These are phyloP conservation scores for Xylaria longipes DNA, from an alignment of 495 filamentous ascomycete species.

Conservation along the genomic window DNA sequence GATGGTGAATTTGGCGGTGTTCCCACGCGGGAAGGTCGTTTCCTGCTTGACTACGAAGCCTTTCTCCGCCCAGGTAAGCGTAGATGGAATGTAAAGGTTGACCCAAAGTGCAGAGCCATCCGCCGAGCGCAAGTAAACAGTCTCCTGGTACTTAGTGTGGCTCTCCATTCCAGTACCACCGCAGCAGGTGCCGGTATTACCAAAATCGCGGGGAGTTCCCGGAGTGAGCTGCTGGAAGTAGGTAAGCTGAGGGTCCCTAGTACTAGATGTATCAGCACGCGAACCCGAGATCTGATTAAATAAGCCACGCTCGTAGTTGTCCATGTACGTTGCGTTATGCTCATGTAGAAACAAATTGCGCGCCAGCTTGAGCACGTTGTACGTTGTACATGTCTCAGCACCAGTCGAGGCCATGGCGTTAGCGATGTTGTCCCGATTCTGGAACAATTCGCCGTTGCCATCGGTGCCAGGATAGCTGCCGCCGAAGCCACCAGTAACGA, in stretches of 20 bases:
- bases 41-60: conserved; percentile 40
- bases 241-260: conserved; percentile 37
- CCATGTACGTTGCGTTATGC: conserved; percentile 42
- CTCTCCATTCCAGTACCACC: conserved; percentile 44
- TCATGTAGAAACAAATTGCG: conserved; percentile 41
- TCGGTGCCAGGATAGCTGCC: conserved; percentile 34
- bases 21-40: conserved; percentile 36
- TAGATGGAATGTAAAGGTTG: conserved; percentile 44
- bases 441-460: conserved; percentile 44
- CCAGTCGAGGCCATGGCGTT: conserved; percentile 37
- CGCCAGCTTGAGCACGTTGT: conserved; percentile 45
- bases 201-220: conserved; percentile 38
- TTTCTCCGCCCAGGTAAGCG: conserved; percentile 37
- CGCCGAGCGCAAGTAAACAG: conserved; percentile 39
- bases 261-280: conserved; percentile 34
- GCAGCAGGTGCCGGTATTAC: conserved; percentile 43
- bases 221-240: conserved; percentile 45
- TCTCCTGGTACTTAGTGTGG: conserved; percentile 44
- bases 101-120: conserved; percentile 41
- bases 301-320: conserved; percentile 45
- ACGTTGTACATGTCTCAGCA: conserved; percentile 43
- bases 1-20: conserved; percentile 38
- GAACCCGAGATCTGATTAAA: conserved; percentile 41
- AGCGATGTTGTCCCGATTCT: conserved; percentile 42
- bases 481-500: conserved; percentile 39